phyloP scores from a whole-genome alignment of 345 rosid species.

The Nephelium lappaceum region DNA sequence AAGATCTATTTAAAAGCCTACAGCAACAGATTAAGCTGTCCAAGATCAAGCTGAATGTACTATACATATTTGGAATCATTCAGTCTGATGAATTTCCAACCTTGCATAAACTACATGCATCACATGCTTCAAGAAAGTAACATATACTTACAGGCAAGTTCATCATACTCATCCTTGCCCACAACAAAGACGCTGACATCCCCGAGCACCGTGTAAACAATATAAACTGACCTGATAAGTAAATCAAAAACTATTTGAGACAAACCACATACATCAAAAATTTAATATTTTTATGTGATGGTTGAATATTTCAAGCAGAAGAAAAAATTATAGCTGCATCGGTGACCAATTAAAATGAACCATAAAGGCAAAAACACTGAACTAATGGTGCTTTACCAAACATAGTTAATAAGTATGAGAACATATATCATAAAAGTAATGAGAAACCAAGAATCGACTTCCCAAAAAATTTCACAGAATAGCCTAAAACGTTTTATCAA shows the following conservation, averaged over 20 bases:
- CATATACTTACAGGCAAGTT: slow-evolving; percentile 83
- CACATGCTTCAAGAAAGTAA: slow-evolving; percentile 5
- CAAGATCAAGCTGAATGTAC: not conserved
- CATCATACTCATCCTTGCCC: slow-evolving; percentile 98
- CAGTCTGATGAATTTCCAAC: not conserved
- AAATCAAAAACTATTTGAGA: slow-evolving; percentile 1
- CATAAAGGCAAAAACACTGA: not conserved
- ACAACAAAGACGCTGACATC: slow-evolving; percentile 89
- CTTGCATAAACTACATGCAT: slow-evolving; percentile 9
- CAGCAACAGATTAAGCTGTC: slow-evolving; percentile 1
- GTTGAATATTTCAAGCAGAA: slow-evolving; percentile 2
- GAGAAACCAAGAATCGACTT: not conserved
- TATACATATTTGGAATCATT: not conserved
- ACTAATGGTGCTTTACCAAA: not conserved
- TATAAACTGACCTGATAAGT: slow-evolving; percentile 80
- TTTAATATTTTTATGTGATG: not conserved
- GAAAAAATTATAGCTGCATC: not conserved
- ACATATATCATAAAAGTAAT: not conserved
- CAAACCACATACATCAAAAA: not conserved
- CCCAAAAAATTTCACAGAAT: not conserved
- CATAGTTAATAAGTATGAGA: not conserved
- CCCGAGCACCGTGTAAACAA: slow-evolving; percentile 88
- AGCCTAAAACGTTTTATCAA: not conserved
- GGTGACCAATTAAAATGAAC: not conserved
- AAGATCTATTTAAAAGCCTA: slow-evolving; percentile 11